phyloP scores from a whole-genome alignment of 768 basidiomycete species.

The Tulasnella sp. region DNA sequence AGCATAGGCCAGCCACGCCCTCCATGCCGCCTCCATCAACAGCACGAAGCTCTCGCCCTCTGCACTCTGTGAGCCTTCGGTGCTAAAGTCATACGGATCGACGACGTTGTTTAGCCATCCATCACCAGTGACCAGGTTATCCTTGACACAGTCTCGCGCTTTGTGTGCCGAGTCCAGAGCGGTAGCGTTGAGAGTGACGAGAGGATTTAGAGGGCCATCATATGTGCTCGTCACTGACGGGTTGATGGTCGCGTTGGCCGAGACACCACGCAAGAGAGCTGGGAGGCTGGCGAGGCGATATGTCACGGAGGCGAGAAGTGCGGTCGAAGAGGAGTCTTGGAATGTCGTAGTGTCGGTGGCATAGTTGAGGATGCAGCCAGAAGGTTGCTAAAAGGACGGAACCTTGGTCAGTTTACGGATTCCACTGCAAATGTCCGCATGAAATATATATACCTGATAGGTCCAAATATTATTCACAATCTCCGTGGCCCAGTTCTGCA shows the following conservation, averaged over 20 bases:
- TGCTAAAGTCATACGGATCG: constrained; percentile 47
- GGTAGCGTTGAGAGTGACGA: neutral
- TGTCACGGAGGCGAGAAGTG: constrained; percentile 63
- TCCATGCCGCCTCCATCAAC: constrained; percentile 12
- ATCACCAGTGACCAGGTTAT: neutral
- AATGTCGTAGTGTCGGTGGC: constrained; percentile 49
- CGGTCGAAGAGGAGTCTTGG: constrained; percentile 59
- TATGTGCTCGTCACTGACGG: constrained; percentile 4
- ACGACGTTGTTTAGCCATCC: constrained; percentile 70
- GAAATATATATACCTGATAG: constrained; percentile 36
- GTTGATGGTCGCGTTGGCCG: constrained; percentile 11
- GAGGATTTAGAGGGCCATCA: neutral
- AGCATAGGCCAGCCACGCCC: constrained; percentile 1
- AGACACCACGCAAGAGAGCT: constrained; percentile 11
- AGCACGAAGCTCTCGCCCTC: constrained; percentile 69
- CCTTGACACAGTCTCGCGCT: constrained; percentile 22
- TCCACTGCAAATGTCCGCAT: constrained; percentile 18
- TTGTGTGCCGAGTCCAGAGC: neutral
- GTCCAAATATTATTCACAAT: constrained; percentile 64
- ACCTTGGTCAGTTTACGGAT: too few species aligned
- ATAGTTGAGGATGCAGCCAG: constrained; percentile 53
- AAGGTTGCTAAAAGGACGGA: constrained; percentile 11
- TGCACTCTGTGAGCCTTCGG: constrained; percentile 44
- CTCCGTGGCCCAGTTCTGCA: constrained; percentile 55
- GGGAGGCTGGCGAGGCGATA: constrained; percentile 48